Evolutionary conservation across 306 rosid genomes (phyloP).

Genomic region (Cicer judaicum): DNA sequence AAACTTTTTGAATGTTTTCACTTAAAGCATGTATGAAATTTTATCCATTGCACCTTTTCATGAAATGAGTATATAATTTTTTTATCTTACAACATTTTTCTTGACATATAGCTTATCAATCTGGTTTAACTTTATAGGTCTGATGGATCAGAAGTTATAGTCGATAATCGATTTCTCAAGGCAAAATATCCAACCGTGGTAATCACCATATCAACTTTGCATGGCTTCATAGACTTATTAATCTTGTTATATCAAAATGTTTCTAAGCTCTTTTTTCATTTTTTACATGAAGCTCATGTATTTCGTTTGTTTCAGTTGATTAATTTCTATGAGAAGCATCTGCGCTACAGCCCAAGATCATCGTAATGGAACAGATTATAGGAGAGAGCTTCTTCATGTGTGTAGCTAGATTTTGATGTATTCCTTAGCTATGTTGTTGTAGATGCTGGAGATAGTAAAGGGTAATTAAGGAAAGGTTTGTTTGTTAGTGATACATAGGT

Average conservation of each 20-base stretch:
- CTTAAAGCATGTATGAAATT: background rate
- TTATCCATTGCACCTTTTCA: background rate
- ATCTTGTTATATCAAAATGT: background rate
- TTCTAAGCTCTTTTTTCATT: background rate
- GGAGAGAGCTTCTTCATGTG: slow-evolving; percentile 36
- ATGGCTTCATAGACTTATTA: background rate
- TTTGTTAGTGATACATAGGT: slow-evolving; percentile 30
- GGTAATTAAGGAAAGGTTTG: slow-evolving; percentile 43
- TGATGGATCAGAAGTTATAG: slow-evolving; percentile 83
- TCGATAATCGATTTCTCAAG: slow-evolving; percentile 82
- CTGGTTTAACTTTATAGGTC: slow-evolving; percentile 58
- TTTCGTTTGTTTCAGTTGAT: slow-evolving; percentile 66
- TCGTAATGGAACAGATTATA: slow-evolving; percentile 47
- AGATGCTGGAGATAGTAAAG: slow-evolving; percentile 57
- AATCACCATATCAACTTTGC: slow-evolving; percentile 41
- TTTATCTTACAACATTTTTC: slow-evolving; percentile 26
- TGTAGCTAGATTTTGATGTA: slow-evolving; percentile 44
- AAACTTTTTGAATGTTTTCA: too few species aligned
- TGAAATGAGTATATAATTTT: background rate
- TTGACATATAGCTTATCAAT: slow-evolving; percentile 25
- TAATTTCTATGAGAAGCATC: slow-evolving; percentile 88
- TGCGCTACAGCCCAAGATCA: slow-evolving; percentile 62
- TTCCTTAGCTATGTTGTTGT: slow-evolving; percentile 44
- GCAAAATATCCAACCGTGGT: slow-evolving; percentile 71
- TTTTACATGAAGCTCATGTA: background rate